Evolutionary conservation across 2,329 filamentous ascomycete genomes (phyloP).

Genomic region (Aspergillus fumigatiaffinis): DNA sequence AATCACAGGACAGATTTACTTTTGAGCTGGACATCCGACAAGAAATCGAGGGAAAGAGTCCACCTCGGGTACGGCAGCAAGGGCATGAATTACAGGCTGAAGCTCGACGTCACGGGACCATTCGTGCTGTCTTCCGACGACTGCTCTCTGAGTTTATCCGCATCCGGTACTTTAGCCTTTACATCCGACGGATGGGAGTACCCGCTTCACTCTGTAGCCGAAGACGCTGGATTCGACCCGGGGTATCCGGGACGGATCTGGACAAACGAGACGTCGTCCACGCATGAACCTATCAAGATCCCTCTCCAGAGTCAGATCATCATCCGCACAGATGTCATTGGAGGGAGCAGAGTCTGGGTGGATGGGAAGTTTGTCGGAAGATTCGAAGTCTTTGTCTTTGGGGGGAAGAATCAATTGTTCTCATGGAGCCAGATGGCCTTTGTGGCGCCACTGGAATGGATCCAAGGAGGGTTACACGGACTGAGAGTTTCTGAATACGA

Average conservation of each 20-base stretch:
- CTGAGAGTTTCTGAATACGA: conserved; percentile 4
- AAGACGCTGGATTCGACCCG: conserved; percentile 44
- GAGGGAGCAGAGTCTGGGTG: conserved; percentile 50
- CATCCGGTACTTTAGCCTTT: conserved; percentile 40
- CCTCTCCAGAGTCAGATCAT: conserved; percentile 32
- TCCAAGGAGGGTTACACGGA: conserved; percentile 7
- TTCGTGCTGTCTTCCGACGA: conserved; percentile 47
- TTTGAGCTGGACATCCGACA: conserved; percentile 35
- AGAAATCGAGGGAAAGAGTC: conserved; percentile 29
- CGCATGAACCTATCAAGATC: conserved; percentile 41
- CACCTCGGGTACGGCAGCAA: conserved; percentile 47
- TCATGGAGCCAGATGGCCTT: conserved; percentile 58
- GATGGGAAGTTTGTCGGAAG: conserved; percentile 45
- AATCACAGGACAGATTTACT: conserved; percentile 12
- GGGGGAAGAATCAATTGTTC: conserved; percentile 49
- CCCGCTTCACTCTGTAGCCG: conserved; percentile 46
- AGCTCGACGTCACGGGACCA: conserved; percentile 43
- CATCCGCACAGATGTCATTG: conserved; percentile 43
- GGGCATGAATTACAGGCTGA: conserved; percentile 55
- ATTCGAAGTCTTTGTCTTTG: conserved; percentile 54
- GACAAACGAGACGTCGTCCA: conserved; percentile 46
- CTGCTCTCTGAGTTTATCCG: conserved; percentile 37
- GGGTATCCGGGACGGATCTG: conserved; percentile 51
- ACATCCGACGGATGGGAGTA: conserved; percentile 45
- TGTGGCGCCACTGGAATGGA: conserved; percentile 46